Base-by-base conservation (phyloP, 345 rosid genomes). In the Jatropha curcas region DNA sequence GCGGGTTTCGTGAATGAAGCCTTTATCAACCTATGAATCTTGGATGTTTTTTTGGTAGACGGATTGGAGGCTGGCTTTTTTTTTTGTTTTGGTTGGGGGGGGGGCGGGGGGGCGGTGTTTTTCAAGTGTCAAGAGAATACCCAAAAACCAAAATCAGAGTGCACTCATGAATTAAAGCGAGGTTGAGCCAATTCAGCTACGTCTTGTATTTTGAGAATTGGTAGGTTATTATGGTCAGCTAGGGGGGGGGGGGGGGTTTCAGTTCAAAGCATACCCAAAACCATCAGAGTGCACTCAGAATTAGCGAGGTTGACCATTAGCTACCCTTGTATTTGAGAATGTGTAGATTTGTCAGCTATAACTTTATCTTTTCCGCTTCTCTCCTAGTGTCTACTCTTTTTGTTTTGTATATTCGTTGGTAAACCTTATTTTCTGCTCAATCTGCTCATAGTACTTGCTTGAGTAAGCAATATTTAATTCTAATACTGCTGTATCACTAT, bases 401-500 rank as follows among this genome's bases (percentile, higher is more conserved):
- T 37, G 6, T n/a, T 39, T 41, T 3, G 24, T 17, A 20, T 11
- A 55, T 20, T 12, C 3, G 24, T 12, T 60, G 57, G 6, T 2
- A 19, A 3, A 20, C 17, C 53, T 19, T 58, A 60, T 51, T 16
- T 12, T n/a, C 12, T 53, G 4, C 46, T 8, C 64, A 22, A 61
- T 53, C 57, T 67, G 53, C 27, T 60, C 28, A 45, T 10, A 34
- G 37, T 37, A 70, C 16, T 65, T 65, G 31, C 41, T 59, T 20
- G 56, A 31, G 22, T 45, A 63, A 62, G 60, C 35, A 48, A 56
- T 33, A 30, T 50, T 80, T 56, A 60, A 64, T 68, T 61, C 24
- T 60, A 48, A 41, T 57, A 31, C 65, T 68, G 60, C 30, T 80
- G 57, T 81, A 55, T 30, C 17, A 1, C 37, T 80, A 67, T 61